These are phyloP conservation scores for Xylaria flabelliformis DNA, from an alignment of 495 filamentous ascomycete genomes.

Conservation along the genomic window DNA sequence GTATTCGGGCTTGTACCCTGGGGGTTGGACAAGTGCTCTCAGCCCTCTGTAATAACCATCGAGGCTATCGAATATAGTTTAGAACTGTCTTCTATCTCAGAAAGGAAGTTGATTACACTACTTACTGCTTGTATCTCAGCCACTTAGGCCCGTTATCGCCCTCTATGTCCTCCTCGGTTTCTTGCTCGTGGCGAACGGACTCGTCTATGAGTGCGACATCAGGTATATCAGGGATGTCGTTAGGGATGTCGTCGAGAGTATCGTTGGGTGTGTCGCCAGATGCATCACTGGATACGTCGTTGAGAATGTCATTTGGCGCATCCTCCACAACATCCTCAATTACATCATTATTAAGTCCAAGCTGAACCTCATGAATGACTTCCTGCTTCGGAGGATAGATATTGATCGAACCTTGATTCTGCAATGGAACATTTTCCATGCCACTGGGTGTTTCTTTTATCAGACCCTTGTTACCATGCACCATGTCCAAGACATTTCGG, in stretches of 20 bases:
- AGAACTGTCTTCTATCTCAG: not conserved
- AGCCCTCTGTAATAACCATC: slow-evolving; percentile 83
- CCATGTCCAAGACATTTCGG: slow-evolving; percentile 40
- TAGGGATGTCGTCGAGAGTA: not conserved
- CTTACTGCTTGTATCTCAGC: slow-evolving; percentile 54
- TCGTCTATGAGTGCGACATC: not conserved
- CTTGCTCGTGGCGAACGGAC: slow-evolving; percentile 11
- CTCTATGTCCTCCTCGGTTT: slow-evolving; percentile 29
- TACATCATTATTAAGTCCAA: not conserved
- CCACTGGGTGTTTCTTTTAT: slow-evolving; percentile 7
- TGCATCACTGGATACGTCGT: not conserved
- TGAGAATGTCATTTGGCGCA: not conserved
- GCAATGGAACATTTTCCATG: slow-evolving; percentile 22
- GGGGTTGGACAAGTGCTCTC: slow-evolving; percentile 66
- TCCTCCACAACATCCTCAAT: not conserved
- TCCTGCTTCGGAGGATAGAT: slow-evolving; percentile 23
- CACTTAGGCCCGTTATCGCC: slow-evolving; percentile 42
- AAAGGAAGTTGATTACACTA: not conserved
- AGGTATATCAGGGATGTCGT: not conserved
- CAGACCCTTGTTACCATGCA: slow-evolving; percentile 32
- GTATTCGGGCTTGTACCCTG: slow-evolving; percentile 76
- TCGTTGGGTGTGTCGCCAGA: not conserved
- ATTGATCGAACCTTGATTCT: slow-evolving; percentile 28
- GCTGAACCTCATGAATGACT: not conserved
- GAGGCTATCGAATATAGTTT: slow-evolving; percentile 49